These are phyloP conservation scores for Penicillium brevicompactum DNA, from an alignment of 2,329 filamentous ascomycete genomes.

Conservation along the genomic window DNA sequence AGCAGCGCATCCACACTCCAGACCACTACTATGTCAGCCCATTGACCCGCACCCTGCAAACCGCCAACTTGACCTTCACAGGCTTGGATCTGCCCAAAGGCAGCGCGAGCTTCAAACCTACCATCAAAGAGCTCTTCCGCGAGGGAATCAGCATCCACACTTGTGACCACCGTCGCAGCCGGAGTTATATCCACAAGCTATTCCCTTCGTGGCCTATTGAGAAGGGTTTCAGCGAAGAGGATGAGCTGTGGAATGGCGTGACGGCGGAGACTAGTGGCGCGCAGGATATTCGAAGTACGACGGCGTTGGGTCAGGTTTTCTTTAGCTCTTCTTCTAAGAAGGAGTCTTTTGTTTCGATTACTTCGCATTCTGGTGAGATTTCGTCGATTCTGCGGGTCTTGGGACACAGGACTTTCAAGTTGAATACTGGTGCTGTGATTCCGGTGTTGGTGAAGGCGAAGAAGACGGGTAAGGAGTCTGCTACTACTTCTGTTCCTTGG, in stretches of 20 bases:
- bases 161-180: constrained; percentile 57
- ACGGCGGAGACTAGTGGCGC: constrained; percentile 51
- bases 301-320: constrained; percentile 57
- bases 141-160: constrained; percentile 63
- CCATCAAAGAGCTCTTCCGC: constrained; percentile 59
- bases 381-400: constrained; percentile 50
- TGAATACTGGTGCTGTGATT: constrained; percentile 54
- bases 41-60: constrained; percentile 58
- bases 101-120: constrained; percentile 50
- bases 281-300: constrained; percentile 48
- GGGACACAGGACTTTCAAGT: constrained; percentile 48
- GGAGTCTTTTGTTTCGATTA: constrained; percentile 55
- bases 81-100: constrained; percentile 46
- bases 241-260: constrained; percentile 56
- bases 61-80: constrained; percentile 56
- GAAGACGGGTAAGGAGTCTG: constrained; percentile 11
- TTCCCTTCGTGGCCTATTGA: constrained; percentile 57
- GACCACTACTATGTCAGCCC: constrained; percentile 59
- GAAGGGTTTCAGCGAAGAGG: constrained; percentile 54
- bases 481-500: constrained; percentile 30
- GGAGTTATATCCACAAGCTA: constrained; percentile 48
- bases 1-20: constrained; percentile 54
- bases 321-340: constrained; percentile 32
- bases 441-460: constrained; percentile 53
- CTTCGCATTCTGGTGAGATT: constrained; percentile 61